Conservation (phyloP, 306 rosid genomes). For the Lithocarpus polystachyus region DNA sequence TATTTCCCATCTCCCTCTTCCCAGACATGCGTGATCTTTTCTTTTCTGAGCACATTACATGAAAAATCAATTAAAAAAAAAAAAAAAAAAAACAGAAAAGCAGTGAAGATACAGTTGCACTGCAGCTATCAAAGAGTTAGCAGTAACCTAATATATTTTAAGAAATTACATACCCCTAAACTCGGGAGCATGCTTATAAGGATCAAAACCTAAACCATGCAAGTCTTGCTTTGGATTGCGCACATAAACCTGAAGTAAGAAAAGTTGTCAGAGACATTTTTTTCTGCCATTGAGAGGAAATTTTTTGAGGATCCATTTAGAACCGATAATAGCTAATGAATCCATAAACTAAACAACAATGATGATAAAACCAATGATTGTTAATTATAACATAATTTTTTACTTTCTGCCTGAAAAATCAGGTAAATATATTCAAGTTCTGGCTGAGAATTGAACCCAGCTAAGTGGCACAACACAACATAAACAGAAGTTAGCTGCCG, state of each 20-base stretch:
- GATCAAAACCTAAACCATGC: constrained; percentile 96
- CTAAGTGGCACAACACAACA: no score
- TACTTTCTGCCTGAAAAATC: no score
- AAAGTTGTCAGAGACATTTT: constrained; percentile 14
- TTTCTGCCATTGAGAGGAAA: neutral
- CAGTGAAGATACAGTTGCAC: neutral
- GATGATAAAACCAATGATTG: no score
- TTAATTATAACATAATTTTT: no score
- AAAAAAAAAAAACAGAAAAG: neutral
- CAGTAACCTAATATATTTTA: constrained; percentile 4
- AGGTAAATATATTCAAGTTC: no score
- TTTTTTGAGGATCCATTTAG: constrained; percentile 1
- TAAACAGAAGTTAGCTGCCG: no score
- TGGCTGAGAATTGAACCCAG: no score
- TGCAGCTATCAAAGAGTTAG: constrained; percentile 1
- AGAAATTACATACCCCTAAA: constrained; percentile 69
- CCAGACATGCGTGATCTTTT: constrained; percentile 64
- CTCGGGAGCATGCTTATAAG: constrained; percentile 95
- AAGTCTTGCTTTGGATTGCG: constrained; percentile 85
- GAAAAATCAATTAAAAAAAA: neutral
- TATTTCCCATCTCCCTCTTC: constrained; percentile 39
- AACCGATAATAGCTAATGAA: constrained; percentile 5
- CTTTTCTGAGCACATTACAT: constrained; percentile 45
- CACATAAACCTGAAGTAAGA: constrained; percentile 59
- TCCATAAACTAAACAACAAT: neutral